Evolutionary conservation across 2,329 filamentous ascomycete genomes (phyloP), one percentile per base, ranked within the genome.

Genomic region (Fusarium sp.): DNA sequence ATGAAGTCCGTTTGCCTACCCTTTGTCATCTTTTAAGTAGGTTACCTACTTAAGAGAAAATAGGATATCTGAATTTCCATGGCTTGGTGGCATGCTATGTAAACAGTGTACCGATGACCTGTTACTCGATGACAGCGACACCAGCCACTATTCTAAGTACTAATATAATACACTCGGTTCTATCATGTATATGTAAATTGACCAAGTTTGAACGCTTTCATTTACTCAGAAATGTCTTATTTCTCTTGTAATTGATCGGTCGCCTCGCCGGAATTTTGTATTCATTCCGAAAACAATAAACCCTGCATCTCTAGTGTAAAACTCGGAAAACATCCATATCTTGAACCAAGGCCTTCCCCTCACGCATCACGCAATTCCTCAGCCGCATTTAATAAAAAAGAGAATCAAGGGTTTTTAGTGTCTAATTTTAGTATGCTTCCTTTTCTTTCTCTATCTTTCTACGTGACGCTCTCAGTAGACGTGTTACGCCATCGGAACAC

Each of bases 401-500:
- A 25, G 25, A 27, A 41, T 17, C 27, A 40, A 19, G 22, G n/a
- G 6, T 7, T 8, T 33, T 17, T 20, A 30, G 7, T 46, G 3
- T 9, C 14, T 22, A 9, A 4, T 47, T 22, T 20, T 33, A 30
- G 27, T 30, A 30, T 22, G 15, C 51, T 54, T 46, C 35, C 48
- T 22, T 19, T 15, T 6, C 30, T 3, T 15, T 45, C 17, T 35
- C 22, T 61, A 40, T 40, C 33, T 17, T 35, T 35, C 5, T 23
- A 27, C 20, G 22, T 39, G 13, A 25, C 19, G 22, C 27, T 33
- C 44, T 32, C 15, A n/a, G 35, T 20, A 37, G 25, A 22, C n/a
- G 13, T 23, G 22, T 43, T 33, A 32, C 56, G 40, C 60, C 47
- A 46, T 62, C 65, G 65, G 65, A 40, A 62, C 25, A 25, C 3